A percentile compares a stretch with the other conserved stretches of the same genome.
Conservation (phyloP, 2,329 filamentous ascomycete genomes). For the Onygena corvina region DNA sequence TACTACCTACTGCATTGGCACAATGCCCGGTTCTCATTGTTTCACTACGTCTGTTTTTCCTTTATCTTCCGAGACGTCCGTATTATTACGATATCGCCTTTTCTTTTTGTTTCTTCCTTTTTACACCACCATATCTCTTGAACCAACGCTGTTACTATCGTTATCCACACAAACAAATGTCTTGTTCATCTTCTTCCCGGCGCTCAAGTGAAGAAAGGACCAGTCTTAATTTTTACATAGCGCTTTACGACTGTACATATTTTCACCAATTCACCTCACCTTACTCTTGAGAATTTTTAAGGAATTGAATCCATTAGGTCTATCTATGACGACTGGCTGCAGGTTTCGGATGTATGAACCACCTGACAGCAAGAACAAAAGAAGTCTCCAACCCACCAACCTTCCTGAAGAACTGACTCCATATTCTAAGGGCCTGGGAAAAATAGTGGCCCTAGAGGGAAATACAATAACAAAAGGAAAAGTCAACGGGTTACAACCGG, state of each 20-base stretch:
- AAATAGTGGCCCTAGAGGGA: not conserved
- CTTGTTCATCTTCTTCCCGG: not conserved
- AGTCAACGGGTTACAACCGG: not conserved
- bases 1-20: constrained; percentile 4
- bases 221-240: not conserved
- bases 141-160: not conserved
- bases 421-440: not conserved
- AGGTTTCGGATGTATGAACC: not conserved
- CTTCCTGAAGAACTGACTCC: not conserved
- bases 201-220: not conserved
- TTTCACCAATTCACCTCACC: not conserved
- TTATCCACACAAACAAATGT: not conserved
- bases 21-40: not conserved
- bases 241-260: not conserved
- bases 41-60: not conserved
- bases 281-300: not conserved
- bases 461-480: not conserved
- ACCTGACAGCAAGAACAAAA: not conserved
- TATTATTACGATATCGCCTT: constrained; percentile 6
- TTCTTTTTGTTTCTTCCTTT: not conserved
- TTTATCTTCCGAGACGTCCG: not conserved
- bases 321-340: not conserved
- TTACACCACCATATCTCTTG: not conserved
- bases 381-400: not conserved
- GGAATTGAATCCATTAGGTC: constrained; percentile 1